phyloP scores from a whole-genome alignment of 495 filamentous ascomycete species.

The Trichoderma orchidacearum region DNA sequence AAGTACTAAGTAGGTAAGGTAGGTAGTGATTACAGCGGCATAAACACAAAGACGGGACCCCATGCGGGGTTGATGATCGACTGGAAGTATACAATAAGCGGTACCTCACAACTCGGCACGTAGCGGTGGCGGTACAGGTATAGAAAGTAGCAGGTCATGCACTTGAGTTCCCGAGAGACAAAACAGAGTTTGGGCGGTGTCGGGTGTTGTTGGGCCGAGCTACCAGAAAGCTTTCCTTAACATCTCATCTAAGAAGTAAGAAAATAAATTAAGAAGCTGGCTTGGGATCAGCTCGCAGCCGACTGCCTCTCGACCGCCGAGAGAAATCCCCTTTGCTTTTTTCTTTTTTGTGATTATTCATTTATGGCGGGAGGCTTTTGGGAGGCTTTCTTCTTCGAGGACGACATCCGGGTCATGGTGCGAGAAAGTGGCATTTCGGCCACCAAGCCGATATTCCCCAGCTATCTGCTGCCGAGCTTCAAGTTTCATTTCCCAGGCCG shows the following conservation, averaged over 20 bases:
- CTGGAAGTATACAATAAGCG: too few relatives aligned
- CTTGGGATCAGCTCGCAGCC: not conserved
- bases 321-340: not conserved
- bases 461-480: slow-evolving; percentile 35
- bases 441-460: slow-evolving; percentile 15
- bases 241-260: not conserved
- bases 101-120: too few relatives aligned
- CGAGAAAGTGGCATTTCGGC: slow-evolving; percentile 3
- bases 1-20: too few relatives aligned
- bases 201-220: not conserved
- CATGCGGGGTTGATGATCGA: too few relatives aligned
- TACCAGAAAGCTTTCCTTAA: not conserved
- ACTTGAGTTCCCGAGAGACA: not conserved
- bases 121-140: too few relatives aligned
- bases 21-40: too few relatives aligned
- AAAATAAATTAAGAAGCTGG: too few relatives aligned
- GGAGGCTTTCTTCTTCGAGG: not conserved
- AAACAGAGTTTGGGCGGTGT: not conserved
- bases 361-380: not conserved
- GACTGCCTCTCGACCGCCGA: too few relatives aligned
- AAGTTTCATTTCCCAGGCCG: slow-evolving; percentile 21
- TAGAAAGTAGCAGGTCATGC: not conserved
- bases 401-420: not conserved
- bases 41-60: too few relatives aligned
- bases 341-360: not conserved